Base-by-base conservation (phyloP, 2,329 filamentous ascomycete species). In the Cercospora citrullina region DNA sequence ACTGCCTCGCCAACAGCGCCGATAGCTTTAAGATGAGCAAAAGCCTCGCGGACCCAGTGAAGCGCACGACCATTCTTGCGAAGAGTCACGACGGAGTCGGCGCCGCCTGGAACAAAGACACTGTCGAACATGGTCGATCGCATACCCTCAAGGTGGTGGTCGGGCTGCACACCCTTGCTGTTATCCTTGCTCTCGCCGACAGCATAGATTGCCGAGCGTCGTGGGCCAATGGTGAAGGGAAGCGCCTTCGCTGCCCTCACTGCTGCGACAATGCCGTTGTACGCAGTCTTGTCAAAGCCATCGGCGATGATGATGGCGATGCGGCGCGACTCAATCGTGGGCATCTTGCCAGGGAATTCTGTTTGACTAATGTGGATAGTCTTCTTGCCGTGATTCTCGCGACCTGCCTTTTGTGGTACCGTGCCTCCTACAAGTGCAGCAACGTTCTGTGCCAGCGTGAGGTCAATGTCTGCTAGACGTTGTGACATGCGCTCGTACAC, bases 101-200 rank as follows among this genome's bases (percentile, higher is more conserved):
- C 82, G 1, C 92, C 92, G 1, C 91, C 91, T 0, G 91, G 91
- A 2, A 96, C 81, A 75, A 93, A 93, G 30, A 94, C 76, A 0
- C 91, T 89, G 76, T 95, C 92, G 71, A 94, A 94, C 84, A 95
- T 88, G 39, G 90, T 92, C 30, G 89, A 92, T 16, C 92, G 87
- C 85, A 91, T 89, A 0, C 91, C 92, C 72, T 94, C 90, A 60
- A 94, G 87, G 76, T 94, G 90, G 76, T 95, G 91, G 72, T 93
- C 90, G 0, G 92, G 89, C 26, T 86, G 80, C 0, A 91, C 80
- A 5, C 87, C 87, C 65, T 84, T 84, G 45, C 82, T 80, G 2
- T 79, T 77, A 0, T 80, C 81, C 59, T 84, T 84, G 70, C 87
- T 83, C 68, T 86, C 86, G 7, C 86, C 87, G 0, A 84, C 86